A percentile compares a stretch with the other conserved stretches of the same genome.
phyloP scores from a whole-genome alignment of 1,139 yeast genomes.

The Lodderomyces orthopsilosis region DNA sequence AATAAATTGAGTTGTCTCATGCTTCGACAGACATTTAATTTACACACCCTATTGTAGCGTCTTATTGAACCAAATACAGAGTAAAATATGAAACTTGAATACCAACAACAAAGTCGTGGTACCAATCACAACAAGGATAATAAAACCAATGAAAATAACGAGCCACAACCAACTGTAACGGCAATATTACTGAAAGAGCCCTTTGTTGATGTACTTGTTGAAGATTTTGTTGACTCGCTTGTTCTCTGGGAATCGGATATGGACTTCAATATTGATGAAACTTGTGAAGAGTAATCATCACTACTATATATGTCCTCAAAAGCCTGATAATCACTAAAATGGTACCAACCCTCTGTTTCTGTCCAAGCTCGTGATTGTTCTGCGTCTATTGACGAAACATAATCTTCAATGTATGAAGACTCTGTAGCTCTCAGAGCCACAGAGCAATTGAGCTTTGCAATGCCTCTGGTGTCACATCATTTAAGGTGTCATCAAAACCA shows the following conservation, averaged over 20 bases:
- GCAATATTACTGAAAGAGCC: background rate
- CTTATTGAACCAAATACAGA: too few relatives aligned
- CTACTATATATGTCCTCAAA: background rate
- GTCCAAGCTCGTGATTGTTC: background rate
- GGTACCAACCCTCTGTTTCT: background rate
- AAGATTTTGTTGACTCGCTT: background rate
- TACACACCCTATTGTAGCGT: too few relatives aligned
- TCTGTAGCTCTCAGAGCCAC: background rate
- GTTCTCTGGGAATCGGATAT: background rate
- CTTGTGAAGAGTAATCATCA: background rate
- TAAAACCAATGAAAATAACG: background rate
- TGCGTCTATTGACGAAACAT: background rate
- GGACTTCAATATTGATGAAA: background rate
- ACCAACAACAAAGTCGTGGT: too few relatives aligned
- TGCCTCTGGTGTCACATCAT: background rate
- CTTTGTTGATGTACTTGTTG: background rate
- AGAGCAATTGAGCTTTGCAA: background rate
- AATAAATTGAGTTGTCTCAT: too few relatives aligned
- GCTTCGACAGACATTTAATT: too few relatives aligned
- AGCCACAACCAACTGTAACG: background rate
- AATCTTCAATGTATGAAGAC: background rate
- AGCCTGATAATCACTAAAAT: background rate
- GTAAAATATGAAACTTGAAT: too few relatives aligned
- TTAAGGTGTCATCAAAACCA: background rate
- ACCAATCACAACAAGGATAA: background rate